Evolutionary conservation across 306 rosid genomes (phyloP), one percentile per base, ranked within the genome.

Genomic region (Inga oerstediana): DNA sequence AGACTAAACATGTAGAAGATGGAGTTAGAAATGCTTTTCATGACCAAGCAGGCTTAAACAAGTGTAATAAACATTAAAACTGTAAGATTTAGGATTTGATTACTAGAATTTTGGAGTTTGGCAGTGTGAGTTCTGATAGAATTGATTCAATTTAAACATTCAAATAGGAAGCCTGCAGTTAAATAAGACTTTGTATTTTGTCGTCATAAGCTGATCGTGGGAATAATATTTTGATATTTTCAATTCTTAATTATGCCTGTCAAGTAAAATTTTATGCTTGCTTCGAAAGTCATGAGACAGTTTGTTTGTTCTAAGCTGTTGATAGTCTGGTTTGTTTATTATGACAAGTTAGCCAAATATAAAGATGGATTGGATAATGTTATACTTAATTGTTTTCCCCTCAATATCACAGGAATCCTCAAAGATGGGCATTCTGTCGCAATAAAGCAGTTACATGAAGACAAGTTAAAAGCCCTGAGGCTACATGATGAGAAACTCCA

Each of bases 371-470:
- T 24, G 51, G n/a, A 49, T 43, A 67, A 68, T 19, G 61, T 19
- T 6, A 39, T 52, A 17, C 41, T 77, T 59, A 84, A 48, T 75
- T 3, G 14, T 51, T 48, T 67, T 75, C 20, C 24, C 16, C 37
- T 24, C 8, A 10, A 11, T 44, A 30, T 56, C 49, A 44, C 58
- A 85, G 88, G 88, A 81, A 62, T 24, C 51, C 85, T 81, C 52
- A 43, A 81, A 51, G 88, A 81, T 65, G 85, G 80, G 37, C 71
- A 81, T 49, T 52, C 2, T 64, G 85, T 85, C 32, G 88, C 88
- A 43, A 65, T 85, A 62, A 85, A 85, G 80, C 72, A 77, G 46
- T n/a, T 85, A 20, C 88, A 77, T 52, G 65, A 72, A 64, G 80
- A 79, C 48, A 79, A 20, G 77, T 70, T 62, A 71, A 85, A 72